phyloP scores from a whole-genome alignment of 106 monocot genomes.

The Narthecium ossifragum region DNA sequence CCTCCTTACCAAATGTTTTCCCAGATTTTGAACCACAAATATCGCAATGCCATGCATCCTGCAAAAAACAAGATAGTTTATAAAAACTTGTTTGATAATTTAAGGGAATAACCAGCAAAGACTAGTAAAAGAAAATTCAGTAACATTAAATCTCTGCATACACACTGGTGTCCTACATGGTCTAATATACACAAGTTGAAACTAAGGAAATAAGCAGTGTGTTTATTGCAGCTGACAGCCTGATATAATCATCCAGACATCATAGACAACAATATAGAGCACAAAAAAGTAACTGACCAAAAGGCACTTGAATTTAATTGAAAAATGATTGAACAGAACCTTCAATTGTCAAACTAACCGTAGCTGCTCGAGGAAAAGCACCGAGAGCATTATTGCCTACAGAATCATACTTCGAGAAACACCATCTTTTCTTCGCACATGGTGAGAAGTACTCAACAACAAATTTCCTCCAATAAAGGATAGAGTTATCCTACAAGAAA shows the following conservation, averaged over 20 bases:
- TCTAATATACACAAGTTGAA: no score
- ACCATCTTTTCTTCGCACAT: slow-evolving; percentile 82
- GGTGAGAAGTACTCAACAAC: slow-evolving; percentile 85
- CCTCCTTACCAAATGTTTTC: slow-evolving; percentile 87
- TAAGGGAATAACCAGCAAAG: no score
- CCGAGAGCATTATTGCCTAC: slow-evolving; percentile 56
- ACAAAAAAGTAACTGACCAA: no score
- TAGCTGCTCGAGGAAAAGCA: slow-evolving; percentile 65
- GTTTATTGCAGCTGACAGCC: no score
- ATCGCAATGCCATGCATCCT: slow-evolving; percentile 93
- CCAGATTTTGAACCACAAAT: slow-evolving; percentile 79
- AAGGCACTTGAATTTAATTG: no score
- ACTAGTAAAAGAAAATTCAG: no score
- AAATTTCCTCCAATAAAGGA: slow-evolving; percentile 92
- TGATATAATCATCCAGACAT: no score
- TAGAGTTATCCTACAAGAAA: slow-evolving; percentile 64
- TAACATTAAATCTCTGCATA: no score
- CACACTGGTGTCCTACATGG: no score
- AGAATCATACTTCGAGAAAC: slow-evolving; percentile 74
- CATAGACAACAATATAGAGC: not conserved
- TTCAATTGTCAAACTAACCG: slow-evolving; percentile 43
- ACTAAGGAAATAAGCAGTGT: no score
- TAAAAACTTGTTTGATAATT: no score
- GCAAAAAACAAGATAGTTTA: slow-evolving; percentile 14
- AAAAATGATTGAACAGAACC: not conserved